These are phyloP conservation scores for Cyanodermella asteris DNA, from an alignment of 2,329 filamentous ascomycete species.

Conservation along the genomic window DNA sequence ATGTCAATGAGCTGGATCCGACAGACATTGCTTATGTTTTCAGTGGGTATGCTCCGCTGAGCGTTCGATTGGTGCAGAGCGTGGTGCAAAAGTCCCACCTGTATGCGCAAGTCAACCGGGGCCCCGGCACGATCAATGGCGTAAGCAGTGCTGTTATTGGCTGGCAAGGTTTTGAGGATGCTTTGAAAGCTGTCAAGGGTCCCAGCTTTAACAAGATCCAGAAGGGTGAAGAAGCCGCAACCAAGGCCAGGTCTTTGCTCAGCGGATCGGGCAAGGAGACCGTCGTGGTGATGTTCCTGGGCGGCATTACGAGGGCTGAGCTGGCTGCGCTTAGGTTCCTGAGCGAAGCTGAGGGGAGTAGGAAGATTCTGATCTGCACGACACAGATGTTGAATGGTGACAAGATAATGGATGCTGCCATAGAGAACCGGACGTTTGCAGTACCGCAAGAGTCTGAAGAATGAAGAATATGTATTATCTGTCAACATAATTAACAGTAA, in stretches of 20 bases:
- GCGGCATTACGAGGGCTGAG: slow-evolving; percentile 91
- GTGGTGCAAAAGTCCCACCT: slow-evolving; percentile 80
- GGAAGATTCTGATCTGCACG: slow-evolving; percentile 77
- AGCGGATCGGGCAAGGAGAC: slow-evolving; percentile 62
- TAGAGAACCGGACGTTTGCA: slow-evolving; percentile 49
- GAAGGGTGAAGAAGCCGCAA: slow-evolving; percentile 78
- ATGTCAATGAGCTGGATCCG: slow-evolving; percentile 85
- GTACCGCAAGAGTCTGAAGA: no score
- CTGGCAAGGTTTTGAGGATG: slow-evolving; percentile 86
- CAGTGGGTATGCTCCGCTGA: slow-evolving; percentile 86
- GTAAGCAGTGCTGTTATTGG: slow-evolving; percentile 46
- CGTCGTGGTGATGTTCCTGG: slow-evolving; percentile 88
- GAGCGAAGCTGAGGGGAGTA: slow-evolving; percentile 58
- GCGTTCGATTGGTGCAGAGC: slow-evolving; percentile 75
- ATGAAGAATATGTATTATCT: neutral
- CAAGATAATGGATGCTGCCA: slow-evolving; percentile 65
- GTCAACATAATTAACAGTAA: neutral
- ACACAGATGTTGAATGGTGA: slow-evolving; percentile 82
- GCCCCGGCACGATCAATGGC: slow-evolving; percentile 22
- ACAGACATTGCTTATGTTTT: slow-evolving; percentile 97
- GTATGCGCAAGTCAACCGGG: slow-evolving; percentile 44
- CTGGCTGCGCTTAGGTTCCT: slow-evolving; percentile 86
- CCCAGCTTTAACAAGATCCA: slow-evolving; percentile 82
- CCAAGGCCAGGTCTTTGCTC: slow-evolving; percentile 64
- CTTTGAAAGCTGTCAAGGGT: slow-evolving; percentile 67